Base-by-base conservation (phyloP, 2,329 filamentous ascomycete species). In the Blumeriella jaapii region DNA sequence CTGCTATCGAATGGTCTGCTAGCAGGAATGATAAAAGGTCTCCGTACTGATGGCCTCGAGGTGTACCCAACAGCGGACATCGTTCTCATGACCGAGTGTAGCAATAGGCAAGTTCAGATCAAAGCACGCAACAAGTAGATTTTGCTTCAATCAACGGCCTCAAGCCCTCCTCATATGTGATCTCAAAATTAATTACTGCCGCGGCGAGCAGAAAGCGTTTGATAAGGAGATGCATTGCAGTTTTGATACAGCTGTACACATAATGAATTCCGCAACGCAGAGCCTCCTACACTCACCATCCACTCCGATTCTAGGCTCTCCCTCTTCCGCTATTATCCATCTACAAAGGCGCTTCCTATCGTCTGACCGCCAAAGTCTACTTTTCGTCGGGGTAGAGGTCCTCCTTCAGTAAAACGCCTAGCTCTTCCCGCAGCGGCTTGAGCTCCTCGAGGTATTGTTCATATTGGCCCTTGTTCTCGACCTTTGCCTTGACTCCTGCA, bases 381-480 rank as follows among this genome's bases (percentile, higher is more conserved):
- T 53, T 53, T 36, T 45, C 43, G 29, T 77, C 71, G 41, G 89
- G 86, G 67, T 86, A 96, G 61, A 96, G 71, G 56, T 84, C 78
- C 72, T 96, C 89, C 72, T 91, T 93, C 54, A 95, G 74, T 49
- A 75, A 68, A 55, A 96, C 76, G 54, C 89, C 89, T 46, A 96
- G 78, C 69, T 96, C 89, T 71, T 93, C 84, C 56, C 87, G 80
- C 56, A 96, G 71, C 48, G 80, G 71, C 71, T 93, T 85, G 52
- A 98, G 84, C 69, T 94, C 84, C 58, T 83, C 72, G 44, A 98
- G 78, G 67, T 93, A 95, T 69, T 94, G 81, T 59, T 95, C 74
- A 69, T 98, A 98, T 70, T 98, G 91, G 57, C 76, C 75, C 65
- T 85, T 81, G 77, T 93, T 98, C 76, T 98, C 91, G 53, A 96